Conservation (phyloP, 2,329 filamentous ascomycete species). For the Aureobasidium uvarum region DNA sequence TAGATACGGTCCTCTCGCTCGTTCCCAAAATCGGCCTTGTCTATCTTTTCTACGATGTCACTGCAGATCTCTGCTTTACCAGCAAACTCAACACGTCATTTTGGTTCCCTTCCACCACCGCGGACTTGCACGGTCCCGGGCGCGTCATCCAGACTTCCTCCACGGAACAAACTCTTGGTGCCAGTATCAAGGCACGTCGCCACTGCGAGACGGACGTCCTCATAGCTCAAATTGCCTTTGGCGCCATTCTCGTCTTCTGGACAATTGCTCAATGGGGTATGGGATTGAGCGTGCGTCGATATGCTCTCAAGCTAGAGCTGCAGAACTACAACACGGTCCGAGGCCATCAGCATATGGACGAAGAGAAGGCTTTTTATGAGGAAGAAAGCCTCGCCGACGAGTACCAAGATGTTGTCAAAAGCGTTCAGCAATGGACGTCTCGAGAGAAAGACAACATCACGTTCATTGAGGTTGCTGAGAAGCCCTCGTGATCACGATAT, state of each 20-base stretch:
- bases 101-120: not conserved
- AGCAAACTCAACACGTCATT: conserved; percentile 22
- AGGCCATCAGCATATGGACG: not conserved
- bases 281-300: conserved; percentile 24
- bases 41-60: conserved; percentile 28
- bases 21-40: conserved; percentile 28
- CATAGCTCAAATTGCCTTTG: conserved; percentile 31
- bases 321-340: not conserved
- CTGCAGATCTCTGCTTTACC: conserved; percentile 25
- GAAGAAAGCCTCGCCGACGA: conserved; percentile 22
- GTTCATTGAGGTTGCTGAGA: conserved; percentile 1
- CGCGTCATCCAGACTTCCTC: conserved; percentile 13
- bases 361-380: conserved; percentile 25
- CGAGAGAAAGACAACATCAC: not conserved
- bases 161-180: not conserved
- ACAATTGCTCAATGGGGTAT: conserved; percentile 54
- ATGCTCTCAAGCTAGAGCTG: conserved; percentile 27
- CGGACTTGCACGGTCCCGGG: conserved; percentile 15
- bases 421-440: not conserved
- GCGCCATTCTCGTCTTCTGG: conserved; percentile 47
- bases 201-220: conserved; percentile 24
- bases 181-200: conserved; percentile 4
- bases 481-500: conserved; percentile 12
- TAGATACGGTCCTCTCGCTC: conserved; percentile 29
- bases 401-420: conserved; percentile 14